Conservation (phyloP, 2,329 filamentous ascomycete species). For the Hymenoscyphus infarciens region DNA sequence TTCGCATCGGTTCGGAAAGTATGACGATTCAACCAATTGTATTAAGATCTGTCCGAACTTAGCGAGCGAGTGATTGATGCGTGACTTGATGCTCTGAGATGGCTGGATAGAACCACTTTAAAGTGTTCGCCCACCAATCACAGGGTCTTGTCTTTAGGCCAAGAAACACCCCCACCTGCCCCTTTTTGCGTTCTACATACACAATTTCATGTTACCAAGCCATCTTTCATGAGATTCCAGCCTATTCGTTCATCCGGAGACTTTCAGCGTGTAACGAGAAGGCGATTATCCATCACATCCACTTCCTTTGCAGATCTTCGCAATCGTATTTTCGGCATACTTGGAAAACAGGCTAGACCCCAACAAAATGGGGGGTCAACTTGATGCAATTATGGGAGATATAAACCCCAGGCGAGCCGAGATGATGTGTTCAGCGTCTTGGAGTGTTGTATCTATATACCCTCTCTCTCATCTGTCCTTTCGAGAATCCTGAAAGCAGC, state of each 20-base stretch:
- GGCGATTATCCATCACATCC: background rate
- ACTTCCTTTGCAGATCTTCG: background rate
- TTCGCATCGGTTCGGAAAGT: background rate
- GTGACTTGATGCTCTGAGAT: no score
- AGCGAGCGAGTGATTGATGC: no score
- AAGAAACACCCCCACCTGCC: no score
- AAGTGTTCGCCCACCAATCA: no score
- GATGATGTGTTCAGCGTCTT: background rate
- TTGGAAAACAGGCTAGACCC: background rate
- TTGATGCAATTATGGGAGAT: background rate
- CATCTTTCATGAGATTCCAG: background rate
- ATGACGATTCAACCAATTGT: background rate
- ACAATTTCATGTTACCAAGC: no score
- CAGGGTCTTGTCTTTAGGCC: no score
- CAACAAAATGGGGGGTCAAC: background rate
- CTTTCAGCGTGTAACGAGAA: background rate
- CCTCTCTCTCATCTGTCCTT: background rate
- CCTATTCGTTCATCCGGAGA: background rate
- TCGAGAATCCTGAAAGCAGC: background rate
- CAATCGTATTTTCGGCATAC: background rate
- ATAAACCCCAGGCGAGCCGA: background rate
- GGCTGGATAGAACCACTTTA: no score
- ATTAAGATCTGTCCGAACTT: background rate
- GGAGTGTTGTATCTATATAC: background rate
- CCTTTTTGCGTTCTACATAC: no score